phyloP scores from a whole-genome alignment of 768 basidiomycete genomes.

The Suillus bovinus region DNA sequence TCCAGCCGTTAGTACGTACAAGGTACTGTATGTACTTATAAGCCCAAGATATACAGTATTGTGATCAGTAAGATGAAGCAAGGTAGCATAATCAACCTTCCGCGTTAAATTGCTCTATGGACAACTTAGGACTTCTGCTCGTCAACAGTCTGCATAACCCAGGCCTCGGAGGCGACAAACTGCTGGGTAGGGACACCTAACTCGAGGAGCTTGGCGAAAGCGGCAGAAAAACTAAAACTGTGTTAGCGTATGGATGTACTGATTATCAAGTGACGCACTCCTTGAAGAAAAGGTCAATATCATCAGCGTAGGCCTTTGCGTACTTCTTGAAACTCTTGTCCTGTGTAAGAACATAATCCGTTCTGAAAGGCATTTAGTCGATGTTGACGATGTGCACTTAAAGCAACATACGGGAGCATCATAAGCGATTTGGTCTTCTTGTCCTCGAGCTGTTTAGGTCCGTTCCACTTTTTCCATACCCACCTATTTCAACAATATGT shows the following conservation, averaged over 20 bases:
- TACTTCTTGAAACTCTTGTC: slow-evolving; percentile 94
- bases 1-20: neutral
- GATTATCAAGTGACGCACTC: slow-evolving; percentile 59
- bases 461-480: slow-evolving; percentile 95
- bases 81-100: slow-evolving; percentile 1
- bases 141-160: slow-evolving; percentile 51
- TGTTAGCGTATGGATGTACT: too few relatives aligned
- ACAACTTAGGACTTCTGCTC: slow-evolving; percentile 11
- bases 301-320: slow-evolving; percentile 84
- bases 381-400: neutral
- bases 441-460: slow-evolving; percentile 92
- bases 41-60: neutral
- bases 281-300: slow-evolving; percentile 87
- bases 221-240: slow-evolving; percentile 76
- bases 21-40: neutral
- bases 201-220: slow-evolving; percentile 80
- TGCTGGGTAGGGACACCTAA: slow-evolving; percentile 89
- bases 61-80: neutral
- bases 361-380: slow-evolving; percentile 37
- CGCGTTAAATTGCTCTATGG: neutral
- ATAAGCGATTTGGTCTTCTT: slow-evolving; percentile 86
- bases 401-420: slow-evolving; percentile 85
- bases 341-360: slow-evolving; percentile 85
- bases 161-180: slow-evolving; percentile 70
- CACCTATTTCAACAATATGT: slow-evolving; percentile 41